Conservation (phyloP, 805 yeast genomes). For the Saccharomyces eubayanus region DNA sequence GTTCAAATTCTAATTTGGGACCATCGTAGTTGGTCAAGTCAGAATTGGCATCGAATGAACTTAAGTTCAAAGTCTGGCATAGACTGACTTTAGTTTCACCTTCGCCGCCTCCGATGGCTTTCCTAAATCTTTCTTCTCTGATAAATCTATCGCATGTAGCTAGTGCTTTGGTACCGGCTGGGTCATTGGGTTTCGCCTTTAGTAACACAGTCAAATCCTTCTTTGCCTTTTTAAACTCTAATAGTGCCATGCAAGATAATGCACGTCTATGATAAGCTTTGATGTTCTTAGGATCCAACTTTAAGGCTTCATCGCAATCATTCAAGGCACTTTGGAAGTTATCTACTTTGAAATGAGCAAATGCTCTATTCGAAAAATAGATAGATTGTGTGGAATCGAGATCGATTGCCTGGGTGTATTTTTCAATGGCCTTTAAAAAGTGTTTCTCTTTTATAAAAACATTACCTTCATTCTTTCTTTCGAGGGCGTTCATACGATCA, state of each 20-base stretch:
- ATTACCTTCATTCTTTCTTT: constrained; percentile 66
- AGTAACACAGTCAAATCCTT: constrained; percentile 60
- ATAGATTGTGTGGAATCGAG: constrained; percentile 50
- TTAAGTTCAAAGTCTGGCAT: constrained; percentile 23
- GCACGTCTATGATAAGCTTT: constrained; percentile 89
- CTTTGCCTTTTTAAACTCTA: constrained; percentile 67
- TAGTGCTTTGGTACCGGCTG: constrained; percentile 52
- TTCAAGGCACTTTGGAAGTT: constrained; percentile 75
- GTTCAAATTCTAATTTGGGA: constrained; percentile 22
- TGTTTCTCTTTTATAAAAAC: constrained; percentile 56
- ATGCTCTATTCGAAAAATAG: constrained; percentile 80
- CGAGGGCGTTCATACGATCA: constrained; percentile 35
- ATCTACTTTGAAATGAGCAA: constrained; percentile 78
- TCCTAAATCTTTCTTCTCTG: constrained; percentile 70
- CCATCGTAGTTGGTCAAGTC: constrained; percentile 27
- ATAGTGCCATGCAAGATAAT: constrained; percentile 64
- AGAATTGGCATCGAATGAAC: constrained; percentile 27
- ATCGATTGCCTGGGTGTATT: constrained; percentile 69
- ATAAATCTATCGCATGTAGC: constrained; percentile 57
- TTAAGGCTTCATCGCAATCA: constrained; percentile 71
- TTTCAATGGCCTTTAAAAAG: constrained; percentile 54
- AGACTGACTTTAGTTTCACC: constrained; percentile 14
- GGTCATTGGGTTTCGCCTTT: constrained; percentile 56
- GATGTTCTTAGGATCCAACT: constrained; percentile 53
- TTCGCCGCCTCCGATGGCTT: constrained; percentile 70